phyloP scores from a whole-genome alignment of 2,329 filamentous ascomycete species.

The Pseudogymnoascus sp. region DNA sequence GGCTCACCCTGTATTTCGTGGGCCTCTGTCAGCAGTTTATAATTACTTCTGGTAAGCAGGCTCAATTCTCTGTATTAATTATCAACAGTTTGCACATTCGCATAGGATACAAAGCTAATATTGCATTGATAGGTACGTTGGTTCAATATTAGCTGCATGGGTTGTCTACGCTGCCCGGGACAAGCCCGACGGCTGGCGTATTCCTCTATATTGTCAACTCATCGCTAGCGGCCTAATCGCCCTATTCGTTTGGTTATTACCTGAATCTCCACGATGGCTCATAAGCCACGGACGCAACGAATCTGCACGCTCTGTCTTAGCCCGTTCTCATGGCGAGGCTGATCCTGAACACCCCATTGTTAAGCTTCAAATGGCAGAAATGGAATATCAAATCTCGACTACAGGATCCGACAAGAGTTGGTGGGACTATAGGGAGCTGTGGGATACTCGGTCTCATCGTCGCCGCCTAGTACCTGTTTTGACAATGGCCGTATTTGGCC shows the following conservation, averaged over 20 bases:
- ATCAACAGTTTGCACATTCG: too few species aligned
- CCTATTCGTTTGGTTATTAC: not conserved
- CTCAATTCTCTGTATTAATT: too few species aligned
- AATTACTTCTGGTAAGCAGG: constrained; percentile 6
- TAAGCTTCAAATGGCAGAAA: constrained; percentile 24
- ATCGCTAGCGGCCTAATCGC: not conserved
- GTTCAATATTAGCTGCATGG: not conserved
- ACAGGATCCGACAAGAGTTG: constrained; percentile 25
- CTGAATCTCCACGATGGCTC: constrained; percentile 26
- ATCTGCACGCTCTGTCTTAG: constrained; percentile 45
- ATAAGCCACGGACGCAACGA: constrained; percentile 46
- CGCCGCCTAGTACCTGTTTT: constrained; percentile 25
- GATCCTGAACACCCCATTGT: constrained; percentile 20
- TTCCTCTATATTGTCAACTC: constrained; percentile 14
- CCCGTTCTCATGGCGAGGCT: constrained; percentile 44
- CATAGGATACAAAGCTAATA: too few species aligned
- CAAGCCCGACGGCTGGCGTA: constrained; percentile 15
- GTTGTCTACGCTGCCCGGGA: constrained; percentile 26
- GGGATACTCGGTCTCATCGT: constrained; percentile 21
- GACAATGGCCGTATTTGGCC: constrained; percentile 26
- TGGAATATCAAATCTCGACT: constrained; percentile 21
- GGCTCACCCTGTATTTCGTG: constrained; percentile 7
- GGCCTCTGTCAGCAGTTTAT: constrained; percentile 4
- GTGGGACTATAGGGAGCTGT: constrained; percentile 26
- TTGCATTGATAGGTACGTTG: not conserved